Evolutionary conservation across 257 asterid species (phyloP).

Genomic region (Thymus quinquecostatus): DNA sequence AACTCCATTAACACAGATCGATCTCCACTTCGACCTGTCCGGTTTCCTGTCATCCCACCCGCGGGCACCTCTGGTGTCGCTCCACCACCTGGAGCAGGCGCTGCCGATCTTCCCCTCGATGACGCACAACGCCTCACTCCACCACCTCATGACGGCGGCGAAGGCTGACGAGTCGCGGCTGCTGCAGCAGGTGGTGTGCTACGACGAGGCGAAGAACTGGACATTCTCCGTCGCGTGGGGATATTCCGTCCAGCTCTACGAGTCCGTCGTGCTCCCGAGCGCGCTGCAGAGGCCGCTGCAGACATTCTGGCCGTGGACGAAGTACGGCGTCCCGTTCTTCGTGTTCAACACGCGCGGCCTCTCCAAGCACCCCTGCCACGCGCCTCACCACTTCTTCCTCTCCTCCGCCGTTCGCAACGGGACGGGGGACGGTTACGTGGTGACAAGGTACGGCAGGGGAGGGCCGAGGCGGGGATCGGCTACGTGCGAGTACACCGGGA

Average conservation of each 20-base stretch:
- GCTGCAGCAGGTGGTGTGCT: conserved; percentile 44
- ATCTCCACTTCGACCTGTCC: conserved; percentile 37
- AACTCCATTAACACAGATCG: conserved; percentile 22
- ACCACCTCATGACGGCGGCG: conserved; percentile 39
- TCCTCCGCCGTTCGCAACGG: conserved; percentile 12
- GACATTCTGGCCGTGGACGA: conserved; percentile 45
- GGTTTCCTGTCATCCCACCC: conserved; percentile 43
- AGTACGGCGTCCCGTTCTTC: conserved; percentile 28
- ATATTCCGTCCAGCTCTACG: conserved; percentile 39
- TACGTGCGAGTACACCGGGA: not conserved
- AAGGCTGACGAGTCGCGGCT: conserved; percentile 36
- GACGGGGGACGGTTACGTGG: not conserved
- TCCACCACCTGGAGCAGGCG: conserved; percentile 42
- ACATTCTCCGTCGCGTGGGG: conserved; percentile 47
- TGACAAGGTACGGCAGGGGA: conserved; percentile 28
- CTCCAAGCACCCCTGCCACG: not conserved
- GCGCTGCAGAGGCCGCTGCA: conserved; percentile 37
- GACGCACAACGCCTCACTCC: conserved; percentile 22
- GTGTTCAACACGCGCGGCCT: conserved; percentile 43
- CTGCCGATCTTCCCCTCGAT: conserved; percentile 38
- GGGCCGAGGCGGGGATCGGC: conserved; percentile 21
- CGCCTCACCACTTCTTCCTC: conserved; percentile 32
- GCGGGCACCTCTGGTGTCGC: conserved; percentile 36
- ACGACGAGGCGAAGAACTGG: conserved; percentile 38
- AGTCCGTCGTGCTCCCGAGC: conserved; percentile 36